Conservation (phyloP, 495 filamentous ascomycete genomes). For the Cercophora scortea region DNA sequence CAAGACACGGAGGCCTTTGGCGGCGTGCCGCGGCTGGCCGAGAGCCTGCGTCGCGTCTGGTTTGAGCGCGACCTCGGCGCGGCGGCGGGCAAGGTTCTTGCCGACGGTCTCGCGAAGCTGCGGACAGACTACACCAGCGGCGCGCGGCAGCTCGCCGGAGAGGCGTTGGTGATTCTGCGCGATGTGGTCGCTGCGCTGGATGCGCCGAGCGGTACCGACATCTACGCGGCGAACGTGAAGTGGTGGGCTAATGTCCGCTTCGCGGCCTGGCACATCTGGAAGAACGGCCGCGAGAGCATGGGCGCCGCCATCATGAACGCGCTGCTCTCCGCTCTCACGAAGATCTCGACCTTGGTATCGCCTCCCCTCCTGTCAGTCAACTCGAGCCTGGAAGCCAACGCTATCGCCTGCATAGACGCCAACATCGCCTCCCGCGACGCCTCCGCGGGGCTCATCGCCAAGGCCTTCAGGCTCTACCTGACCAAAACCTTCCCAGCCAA, state of each 20-base stretch:
- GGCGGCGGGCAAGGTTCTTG: slow-evolving; percentile 33
- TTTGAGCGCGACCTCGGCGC: slow-evolving; percentile 41
- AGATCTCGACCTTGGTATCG: slow-evolving; percentile 9
- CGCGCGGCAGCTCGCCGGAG: slow-evolving; percentile 45
- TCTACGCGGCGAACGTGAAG: slow-evolving; percentile 1
- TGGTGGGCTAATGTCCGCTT: slow-evolving; percentile 51
- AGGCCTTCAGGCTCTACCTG: slow-evolving; percentile 20
- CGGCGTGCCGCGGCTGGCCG: slow-evolving; percentile 47
- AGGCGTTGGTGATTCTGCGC: slow-evolving; percentile 39
- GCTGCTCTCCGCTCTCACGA: slow-evolving; percentile 36
- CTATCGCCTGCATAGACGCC: slow-evolving; percentile 6
- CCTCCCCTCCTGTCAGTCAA: neutral
- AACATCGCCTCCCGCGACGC: slow-evolving; percentile 4
- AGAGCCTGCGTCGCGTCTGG: slow-evolving; percentile 51
- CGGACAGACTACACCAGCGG: slow-evolving; percentile 49
- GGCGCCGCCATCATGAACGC: slow-evolving; percentile 48
- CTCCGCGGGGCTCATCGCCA: slow-evolving; percentile 25
- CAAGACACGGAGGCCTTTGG: slow-evolving; percentile 28
- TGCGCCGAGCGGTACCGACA: neutral
- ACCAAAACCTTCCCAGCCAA: slow-evolving; percentile 6
- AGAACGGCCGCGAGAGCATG: slow-evolving; percentile 58
- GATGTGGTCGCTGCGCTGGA: slow-evolving; percentile 27
- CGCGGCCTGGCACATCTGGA: slow-evolving; percentile 56
- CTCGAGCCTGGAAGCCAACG: neutral
- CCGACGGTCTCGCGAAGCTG: slow-evolving; percentile 37